A percentile compares a stretch with the other conserved stretches of the same genome.
Evolutionary conservation across 2,329 filamentous ascomycete genomes (phyloP).

Genomic region (Podosphaera fusca): DNA sequence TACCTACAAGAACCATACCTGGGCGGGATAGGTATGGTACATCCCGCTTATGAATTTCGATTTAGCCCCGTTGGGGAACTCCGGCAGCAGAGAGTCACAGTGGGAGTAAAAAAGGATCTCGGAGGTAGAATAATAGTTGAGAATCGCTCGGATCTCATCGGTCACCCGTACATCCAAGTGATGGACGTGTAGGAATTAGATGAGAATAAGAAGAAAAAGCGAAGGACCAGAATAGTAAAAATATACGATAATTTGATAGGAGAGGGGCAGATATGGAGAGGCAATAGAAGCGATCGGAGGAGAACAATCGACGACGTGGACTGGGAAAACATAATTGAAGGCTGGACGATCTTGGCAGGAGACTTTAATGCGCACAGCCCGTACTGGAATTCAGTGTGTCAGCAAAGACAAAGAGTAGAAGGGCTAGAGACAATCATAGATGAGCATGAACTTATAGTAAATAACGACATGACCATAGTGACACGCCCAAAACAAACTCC

Average conservation of each 20-base stretch:
- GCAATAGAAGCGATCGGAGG: not conserved
- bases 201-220: not conserved
- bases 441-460: not conserved
- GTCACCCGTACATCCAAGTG: not conserved
- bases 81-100: not conserved
- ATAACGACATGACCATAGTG: not conserved
- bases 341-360: not conserved
- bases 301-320: not conserved
- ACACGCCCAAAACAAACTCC: not conserved
- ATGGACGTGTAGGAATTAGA: not conserved
- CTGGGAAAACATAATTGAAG: not conserved
- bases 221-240: not conserved
- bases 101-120: not conserved
- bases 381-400: not conserved
- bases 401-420: not conserved
- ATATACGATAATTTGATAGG: not conserved
- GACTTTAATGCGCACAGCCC: not conserved
- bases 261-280: not conserved
- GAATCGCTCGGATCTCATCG: not conserved
- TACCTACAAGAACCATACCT: not conserved
- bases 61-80: not conserved
- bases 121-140: not conserved
- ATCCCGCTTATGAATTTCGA: not conserved
- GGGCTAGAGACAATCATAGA: not conserved
- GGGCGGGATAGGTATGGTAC: not conserved